Conservation (phyloP, 2,329 filamentous ascomycete species). For the Trichophyton mentagrophytes region DNA sequence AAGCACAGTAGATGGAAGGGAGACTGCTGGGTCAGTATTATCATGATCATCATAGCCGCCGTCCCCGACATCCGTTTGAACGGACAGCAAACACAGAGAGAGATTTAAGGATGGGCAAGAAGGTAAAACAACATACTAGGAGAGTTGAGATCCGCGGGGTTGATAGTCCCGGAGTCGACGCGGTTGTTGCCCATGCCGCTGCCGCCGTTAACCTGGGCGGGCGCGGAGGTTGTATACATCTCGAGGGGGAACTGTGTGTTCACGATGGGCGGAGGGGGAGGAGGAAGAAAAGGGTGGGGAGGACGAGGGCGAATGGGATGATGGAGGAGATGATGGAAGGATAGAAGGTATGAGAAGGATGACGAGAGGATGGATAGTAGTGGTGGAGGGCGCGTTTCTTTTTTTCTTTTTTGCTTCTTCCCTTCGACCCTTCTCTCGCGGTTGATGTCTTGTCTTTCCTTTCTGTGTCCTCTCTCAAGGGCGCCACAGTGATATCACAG, state of each 20-base stretch:
- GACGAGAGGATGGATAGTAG: neutral
- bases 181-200: slow-evolving; percentile 45
- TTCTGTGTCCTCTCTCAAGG: neutral
- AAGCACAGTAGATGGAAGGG: neutral
- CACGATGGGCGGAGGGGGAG: slow-evolving; percentile 1
- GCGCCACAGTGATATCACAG: neutral
- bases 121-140: slow-evolving; percentile 44
- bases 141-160: slow-evolving; percentile 74
- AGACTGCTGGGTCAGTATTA: neutral
- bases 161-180: slow-evolving; percentile 73
- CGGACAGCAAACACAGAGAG: neutral
- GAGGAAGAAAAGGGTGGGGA: slow-evolving; percentile 1
- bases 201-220: slow-evolving; percentile 46
- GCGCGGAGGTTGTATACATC: slow-evolving; percentile 36
- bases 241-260: slow-evolving; percentile 12
- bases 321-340: slow-evolving; percentile 1
- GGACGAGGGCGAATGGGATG: slow-evolving; percentile 2
- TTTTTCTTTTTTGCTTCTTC: neutral
- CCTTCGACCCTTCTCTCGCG: neutral
- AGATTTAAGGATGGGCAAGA: neutral
- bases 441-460: neutral
- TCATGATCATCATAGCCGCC: neutral
- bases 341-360: neutral
- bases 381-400: slow-evolving; percentile 4
- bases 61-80: neutral